A percentile compares a stretch with the other conserved stretches of the same genome.
Evolutionary conservation across 2,329 filamentous ascomycete genomes (phyloP).

Genomic region (Aspergillus hortae): DNA sequence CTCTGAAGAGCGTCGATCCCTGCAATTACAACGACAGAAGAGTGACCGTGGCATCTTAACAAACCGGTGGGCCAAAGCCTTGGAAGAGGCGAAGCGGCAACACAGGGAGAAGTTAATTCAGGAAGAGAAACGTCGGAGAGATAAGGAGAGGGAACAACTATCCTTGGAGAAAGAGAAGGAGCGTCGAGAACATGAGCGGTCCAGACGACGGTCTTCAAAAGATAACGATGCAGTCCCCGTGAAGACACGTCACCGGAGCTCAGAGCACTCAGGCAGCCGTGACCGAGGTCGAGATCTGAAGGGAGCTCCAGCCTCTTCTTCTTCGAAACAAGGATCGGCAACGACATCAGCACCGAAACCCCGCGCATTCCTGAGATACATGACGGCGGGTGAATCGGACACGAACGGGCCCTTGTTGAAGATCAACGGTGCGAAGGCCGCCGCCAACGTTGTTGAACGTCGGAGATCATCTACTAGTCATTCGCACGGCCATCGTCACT

Average conservation of each 20-base stretch:
- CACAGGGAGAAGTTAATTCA: constrained; percentile 31
- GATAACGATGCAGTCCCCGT: constrained; percentile 11
- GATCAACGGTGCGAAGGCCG: constrained; percentile 33
- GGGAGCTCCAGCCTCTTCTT: constrained; percentile 22
- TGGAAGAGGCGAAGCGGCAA: constrained; percentile 35
- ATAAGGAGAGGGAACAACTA: constrained; percentile 11
- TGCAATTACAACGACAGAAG: constrained; percentile 27
- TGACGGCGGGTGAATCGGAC: constrained; percentile 40
- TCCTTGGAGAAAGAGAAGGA: constrained; percentile 18
- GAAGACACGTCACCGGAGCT: constrained; percentile 18
- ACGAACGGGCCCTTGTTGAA: constrained; percentile 37
- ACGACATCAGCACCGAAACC: constrained; percentile 19
- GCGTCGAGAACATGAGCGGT: constrained; percentile 14
- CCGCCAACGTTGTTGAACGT: constrained; percentile 27
- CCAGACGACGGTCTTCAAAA: constrained; percentile 9
- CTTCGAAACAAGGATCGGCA: constrained; percentile 23
- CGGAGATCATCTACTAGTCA: constrained; percentile 29
- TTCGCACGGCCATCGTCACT: constrained; percentile 25
- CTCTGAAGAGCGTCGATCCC: constrained; percentile 27
- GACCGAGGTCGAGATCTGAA: constrained; percentile 19
- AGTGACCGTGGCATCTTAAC: constrained; percentile 30
- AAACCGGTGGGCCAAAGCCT: constrained; percentile 31
- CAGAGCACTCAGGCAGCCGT: constrained; percentile 24
- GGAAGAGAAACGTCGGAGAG: constrained; percentile 17
- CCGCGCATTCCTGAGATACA: constrained; percentile 32